Evolutionary conservation across 2,329 filamentous ascomycete genomes (phyloP).

Genomic region (Stagonosporopsis chrysanthemi): DNA sequence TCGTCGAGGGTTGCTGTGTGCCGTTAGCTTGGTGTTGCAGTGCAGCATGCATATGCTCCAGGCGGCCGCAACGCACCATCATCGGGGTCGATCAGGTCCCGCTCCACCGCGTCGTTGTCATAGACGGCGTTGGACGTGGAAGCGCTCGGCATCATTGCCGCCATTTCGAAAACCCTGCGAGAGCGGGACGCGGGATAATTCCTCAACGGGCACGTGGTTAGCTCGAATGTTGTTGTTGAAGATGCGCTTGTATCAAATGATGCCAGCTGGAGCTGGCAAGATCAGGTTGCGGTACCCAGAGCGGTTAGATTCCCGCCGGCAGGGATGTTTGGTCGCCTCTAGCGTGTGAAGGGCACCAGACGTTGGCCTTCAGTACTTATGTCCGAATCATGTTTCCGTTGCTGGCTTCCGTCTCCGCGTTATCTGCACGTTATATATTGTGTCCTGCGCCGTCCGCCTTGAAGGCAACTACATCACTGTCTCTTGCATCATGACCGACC

Average conservation of each 20-base stretch:
- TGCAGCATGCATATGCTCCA: conserved; percentile 14
- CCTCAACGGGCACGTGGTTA: conserved; percentile 32
- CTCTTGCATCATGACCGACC: conserved; percentile 53
- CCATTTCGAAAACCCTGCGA: conserved; percentile 47
- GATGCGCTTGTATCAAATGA: conserved; percentile 32
- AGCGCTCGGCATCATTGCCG: conserved; percentile 56
- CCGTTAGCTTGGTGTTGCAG: conserved; percentile 19
- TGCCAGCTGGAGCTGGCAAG: conserved; percentile 19
- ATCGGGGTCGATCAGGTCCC: conserved; percentile 62
- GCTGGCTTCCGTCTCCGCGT: conserved; percentile 21
- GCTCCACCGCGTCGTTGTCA: conserved; percentile 56
- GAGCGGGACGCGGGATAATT: conserved; percentile 34
- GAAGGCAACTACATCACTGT: neutral
- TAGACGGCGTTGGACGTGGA: conserved; percentile 51
- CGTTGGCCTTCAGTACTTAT: conserved; percentile 40
- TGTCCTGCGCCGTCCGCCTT: conserved; percentile 9
- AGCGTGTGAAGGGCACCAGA: conserved; percentile 28
- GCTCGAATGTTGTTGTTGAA: conserved; percentile 39
- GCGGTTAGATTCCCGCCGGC: conserved; percentile 35
- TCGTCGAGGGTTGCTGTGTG: conserved; percentile 81
- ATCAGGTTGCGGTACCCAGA: conserved; percentile 19
- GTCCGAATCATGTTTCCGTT: conserved; percentile 28
- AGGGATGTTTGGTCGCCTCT: conserved; percentile 29
- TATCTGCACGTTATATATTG: conserved; percentile 17
- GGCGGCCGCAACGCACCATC: conserved; percentile 53